Percentiles rank a stretch among this genome's conserved stretches.
Evolutionary conservation across 2,329 filamentous ascomycete genomes (phyloP).

Genomic region (Periconia digitata): DNA sequence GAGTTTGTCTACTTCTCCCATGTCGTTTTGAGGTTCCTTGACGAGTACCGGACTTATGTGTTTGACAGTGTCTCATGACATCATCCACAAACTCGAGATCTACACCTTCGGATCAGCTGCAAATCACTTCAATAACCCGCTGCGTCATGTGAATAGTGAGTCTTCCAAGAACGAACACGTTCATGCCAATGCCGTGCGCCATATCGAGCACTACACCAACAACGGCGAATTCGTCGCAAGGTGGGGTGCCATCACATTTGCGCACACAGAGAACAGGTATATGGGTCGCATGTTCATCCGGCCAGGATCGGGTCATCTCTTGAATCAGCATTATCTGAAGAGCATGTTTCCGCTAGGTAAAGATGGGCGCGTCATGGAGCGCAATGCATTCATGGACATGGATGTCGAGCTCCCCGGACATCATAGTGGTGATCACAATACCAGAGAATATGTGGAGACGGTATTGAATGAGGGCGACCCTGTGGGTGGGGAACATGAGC

Average conservation of each 20-base stretch:
- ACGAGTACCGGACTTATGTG: too few relatives aligned
- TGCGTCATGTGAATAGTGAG: conserved; percentile 42
- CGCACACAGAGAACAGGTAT: conserved; percentile 53
- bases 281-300: conserved; percentile 53
- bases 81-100: conserved; percentile 55
- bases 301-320: conserved; percentile 36
- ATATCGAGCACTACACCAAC: conserved; percentile 82
- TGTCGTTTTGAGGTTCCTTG: background rate
- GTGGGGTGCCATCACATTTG: conserved; percentile 74
- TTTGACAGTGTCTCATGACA: conserved; percentile 40
- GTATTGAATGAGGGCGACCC: background rate
- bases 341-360: conserved; percentile 60
- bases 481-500: too few relatives aligned
- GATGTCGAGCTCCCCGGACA: conserved; percentile 19
- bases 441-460: background rate
- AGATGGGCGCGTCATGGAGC: conserved; percentile 50
- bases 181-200: conserved; percentile 56
- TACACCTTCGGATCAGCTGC: conserved; percentile 77
- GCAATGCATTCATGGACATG: conserved; percentile 65
- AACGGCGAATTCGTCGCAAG: conserved; percentile 71
- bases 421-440: background rate
- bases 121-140: conserved; percentile 80
- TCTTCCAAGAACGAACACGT: background rate
- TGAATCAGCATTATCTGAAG: conserved; percentile 63
- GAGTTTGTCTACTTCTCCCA: conserved; percentile 58